A percentile compares a stretch with the other conserved stretches of the same genome.
Conservation (phyloP, 805 yeast genomes). For the Kregervanrija delftensis region DNA sequence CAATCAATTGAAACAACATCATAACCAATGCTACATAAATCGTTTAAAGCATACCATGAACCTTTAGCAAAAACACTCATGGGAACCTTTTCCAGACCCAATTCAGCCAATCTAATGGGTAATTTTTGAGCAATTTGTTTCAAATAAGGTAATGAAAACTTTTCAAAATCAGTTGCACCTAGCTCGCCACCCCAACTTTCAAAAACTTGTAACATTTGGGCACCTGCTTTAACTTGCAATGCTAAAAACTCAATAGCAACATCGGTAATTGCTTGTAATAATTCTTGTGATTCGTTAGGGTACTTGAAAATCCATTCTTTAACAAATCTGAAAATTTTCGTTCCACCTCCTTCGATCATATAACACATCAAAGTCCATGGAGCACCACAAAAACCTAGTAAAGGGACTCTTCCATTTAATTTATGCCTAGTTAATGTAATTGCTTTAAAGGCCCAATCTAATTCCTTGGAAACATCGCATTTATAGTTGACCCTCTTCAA, state of each 20-base stretch:
- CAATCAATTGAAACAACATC: constrained; percentile 91
- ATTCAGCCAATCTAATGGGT: constrained; percentile 61
- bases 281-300: constrained; percentile 61
- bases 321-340: constrained; percentile 83
- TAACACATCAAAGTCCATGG: constrained; percentile 97
- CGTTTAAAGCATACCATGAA: constrained; percentile 93
- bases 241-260: constrained; percentile 90
- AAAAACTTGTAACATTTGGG: constrained; percentile 94
- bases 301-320: constrained; percentile 87
- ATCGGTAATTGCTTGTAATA: constrained; percentile 74
- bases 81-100: constrained; percentile 76
- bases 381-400: constrained; percentile 93
- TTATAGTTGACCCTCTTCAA: constrained; percentile 44
- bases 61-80: constrained; percentile 91
- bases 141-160: constrained; percentile 85
- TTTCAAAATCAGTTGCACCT: constrained; percentile 81
- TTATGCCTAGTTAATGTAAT: constrained; percentile 84
- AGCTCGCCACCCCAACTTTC: constrained; percentile 98
- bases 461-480: constrained; percentile 67
- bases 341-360: constrained; percentile 97
- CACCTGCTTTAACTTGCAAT: constrained; percentile 94
- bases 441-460: constrained; percentile 95
- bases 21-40: constrained; percentile 73
- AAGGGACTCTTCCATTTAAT: constrained; percentile 84
- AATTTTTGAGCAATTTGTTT: constrained; percentile 64